Evolutionary conservation across 83 land plant genomes (phyloP).

Genomic region (Diphasiastrum complanatum): DNA sequence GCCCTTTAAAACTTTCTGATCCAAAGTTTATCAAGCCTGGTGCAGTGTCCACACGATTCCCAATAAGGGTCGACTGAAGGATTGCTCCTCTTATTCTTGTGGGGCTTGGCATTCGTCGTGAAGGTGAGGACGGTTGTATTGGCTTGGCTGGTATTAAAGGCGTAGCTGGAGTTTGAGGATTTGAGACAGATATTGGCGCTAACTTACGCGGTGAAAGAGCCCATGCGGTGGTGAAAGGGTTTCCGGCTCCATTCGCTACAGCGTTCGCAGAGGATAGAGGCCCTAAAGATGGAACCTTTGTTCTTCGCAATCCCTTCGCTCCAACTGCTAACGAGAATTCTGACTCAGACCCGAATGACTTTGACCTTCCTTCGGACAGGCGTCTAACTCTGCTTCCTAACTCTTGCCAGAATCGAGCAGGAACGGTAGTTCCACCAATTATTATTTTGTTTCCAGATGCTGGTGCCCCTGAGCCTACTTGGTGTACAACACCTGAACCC

Average conservation of each 20-base stretch:
- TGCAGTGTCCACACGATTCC: background rate
- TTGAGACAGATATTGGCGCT: background rate
- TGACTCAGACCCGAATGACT: background rate
- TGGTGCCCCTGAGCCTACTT: conserved; percentile 1
- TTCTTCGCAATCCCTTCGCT: background rate
- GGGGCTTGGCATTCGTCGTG: conserved; percentile 13
- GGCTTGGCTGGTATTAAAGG: background rate
- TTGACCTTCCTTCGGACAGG: background rate
- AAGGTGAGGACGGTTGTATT: conserved; percentile 3
- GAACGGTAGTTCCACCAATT: conserved; percentile 9
- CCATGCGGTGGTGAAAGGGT: background rate
- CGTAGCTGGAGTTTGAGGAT: conserved; percentile 3
- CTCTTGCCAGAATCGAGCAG: conserved; percentile 21
- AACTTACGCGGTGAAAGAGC: conserved; percentile 1
- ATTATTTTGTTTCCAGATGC: background rate
- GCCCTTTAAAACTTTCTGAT: background rate
- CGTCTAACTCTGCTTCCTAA: background rate
- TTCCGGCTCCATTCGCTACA: too few species aligned
- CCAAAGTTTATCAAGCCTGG: conserved; percentile 6
- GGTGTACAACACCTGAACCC: background rate
- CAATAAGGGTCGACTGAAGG: background rate
- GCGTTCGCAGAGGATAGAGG: too few species aligned
- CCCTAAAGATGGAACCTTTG: too few species aligned
- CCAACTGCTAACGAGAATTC: background rate
- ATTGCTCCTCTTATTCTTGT: conserved; percentile 5